Evolutionary conservation across 352 stramenopile genomes (phyloP), one percentile per base, ranked within the genome.

Genomic region (Salisapilia sapeloensis): DNA sequence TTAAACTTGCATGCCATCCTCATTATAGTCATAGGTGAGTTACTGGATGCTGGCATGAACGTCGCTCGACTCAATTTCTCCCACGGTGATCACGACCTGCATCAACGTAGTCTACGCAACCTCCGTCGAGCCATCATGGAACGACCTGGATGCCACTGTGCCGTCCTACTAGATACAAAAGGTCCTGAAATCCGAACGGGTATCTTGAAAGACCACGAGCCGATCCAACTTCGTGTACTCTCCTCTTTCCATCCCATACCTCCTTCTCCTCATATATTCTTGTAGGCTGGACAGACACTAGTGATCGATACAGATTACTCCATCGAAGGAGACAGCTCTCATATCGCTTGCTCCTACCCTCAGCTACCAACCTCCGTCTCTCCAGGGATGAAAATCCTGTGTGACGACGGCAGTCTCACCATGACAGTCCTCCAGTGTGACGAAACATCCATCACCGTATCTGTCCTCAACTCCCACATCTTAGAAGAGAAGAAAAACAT

Each of bases 41-140:
- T 87, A 2, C 42, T 85, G 25, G 70, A 85, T 33, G 69, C 65
- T 18, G 94, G 95, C 8, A 98, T 99, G 90, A 94, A 93, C 33
- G 82, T 99, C 4, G 96, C 97, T 46, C 76, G 96, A 10, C 69
- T 99, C 19, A 99, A 99, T 44, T 99, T 99, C 56, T 98, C 92
- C 10, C 96, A 99, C 53, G 96, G 95, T 15, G 97, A 97, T 34
- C 91, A 95, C 38, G 90, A 96, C 38, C 60, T 89, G 39, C 85
- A 97, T 40, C 50, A 84, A 29, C 69, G 74, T 13, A 89, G 70
- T 40, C 40, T 96, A 20, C 59, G 44, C 8, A 98, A 98, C 60
- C 60, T 98, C 18, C 60, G 71, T 4, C 53, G 70, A 25, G 72
- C 71, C 0, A 65, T 92, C 11, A 48, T 60, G 20, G 60, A 54